Evolutionary conservation across 306 rosid species (phyloP).

Genomic region (Fagus crenata): DNA sequence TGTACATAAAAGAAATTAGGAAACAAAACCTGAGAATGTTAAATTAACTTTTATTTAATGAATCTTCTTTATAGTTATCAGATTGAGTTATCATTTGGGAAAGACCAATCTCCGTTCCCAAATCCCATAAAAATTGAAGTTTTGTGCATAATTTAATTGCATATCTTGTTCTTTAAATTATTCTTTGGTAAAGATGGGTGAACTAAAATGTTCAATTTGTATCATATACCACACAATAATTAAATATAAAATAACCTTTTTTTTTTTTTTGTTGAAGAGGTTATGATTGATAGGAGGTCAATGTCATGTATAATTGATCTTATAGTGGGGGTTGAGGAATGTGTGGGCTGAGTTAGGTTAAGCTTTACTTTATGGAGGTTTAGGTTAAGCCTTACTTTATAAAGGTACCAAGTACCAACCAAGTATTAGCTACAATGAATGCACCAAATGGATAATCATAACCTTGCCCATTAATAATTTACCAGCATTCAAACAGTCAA

Average conservation of each 20-base stretch:
- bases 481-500: too few relatives aligned
- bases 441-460: too few relatives aligned
- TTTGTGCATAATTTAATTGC: background rate
- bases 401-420: background rate
- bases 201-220: too few relatives aligned
- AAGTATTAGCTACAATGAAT: background rate
- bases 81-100: too few relatives aligned
- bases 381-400: background rate
- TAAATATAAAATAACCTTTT: too few relatives aligned
- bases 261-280: background rate
- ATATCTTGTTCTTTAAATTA: background rate
- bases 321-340: background rate
- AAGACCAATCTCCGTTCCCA: too few relatives aligned
- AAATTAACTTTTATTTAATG: background rate
- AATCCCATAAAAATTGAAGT: too few relatives aligned
- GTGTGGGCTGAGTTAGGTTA: background rate
- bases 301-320: background rate
- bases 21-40: background rate
- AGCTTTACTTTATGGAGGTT: too few relatives aligned
- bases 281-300: background rate
- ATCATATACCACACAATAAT: too few relatives aligned
- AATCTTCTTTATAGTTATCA: background rate
- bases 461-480: too few relatives aligned
- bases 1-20: constrained; percentile 30
- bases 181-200: too few relatives aligned